phyloP scores from a whole-genome alignment of 2,329 filamentous ascomycete genomes.

The Allantophomopsis cytisporea region DNA sequence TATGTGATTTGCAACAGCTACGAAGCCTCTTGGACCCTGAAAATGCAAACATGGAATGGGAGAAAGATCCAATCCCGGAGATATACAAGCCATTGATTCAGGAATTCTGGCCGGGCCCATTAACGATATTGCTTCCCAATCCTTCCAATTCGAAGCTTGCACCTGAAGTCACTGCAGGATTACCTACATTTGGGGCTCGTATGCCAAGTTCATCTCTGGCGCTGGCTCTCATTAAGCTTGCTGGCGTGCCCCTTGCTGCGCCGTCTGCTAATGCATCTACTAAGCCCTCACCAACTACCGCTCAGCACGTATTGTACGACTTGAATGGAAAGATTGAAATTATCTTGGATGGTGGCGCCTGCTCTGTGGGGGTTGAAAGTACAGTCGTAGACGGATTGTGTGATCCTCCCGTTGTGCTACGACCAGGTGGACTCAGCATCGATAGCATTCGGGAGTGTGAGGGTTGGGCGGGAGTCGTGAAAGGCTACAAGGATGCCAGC shows the following conservation, averaged over 20 bases:
- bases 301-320: conserved; percentile 80
- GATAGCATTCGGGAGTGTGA: conserved; percentile 60
- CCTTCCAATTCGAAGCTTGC: conserved; percentile 59
- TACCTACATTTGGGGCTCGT: conserved; percentile 75
- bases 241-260: conserved; percentile 69
- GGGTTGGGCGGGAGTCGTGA: conserved; percentile 69
- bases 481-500: conserved; percentile 67
- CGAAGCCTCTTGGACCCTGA: conserved; percentile 9
- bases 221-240: conserved; percentile 69
- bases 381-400: conserved; percentile 90
- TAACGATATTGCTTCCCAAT: conserved; percentile 80
- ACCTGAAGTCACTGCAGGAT: conserved; percentile 80
- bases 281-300: conserved; percentile 80
- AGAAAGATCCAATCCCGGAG: conserved; percentile 12
- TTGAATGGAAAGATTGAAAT: conserved; percentile 69
- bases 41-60: conserved; percentile 4
- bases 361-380: conserved; percentile 84
- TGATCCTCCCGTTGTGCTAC: conserved; percentile 64
- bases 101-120: conserved; percentile 84
- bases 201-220: conserved; percentile 84
- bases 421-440: conserved; percentile 78
- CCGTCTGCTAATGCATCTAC: conserved; percentile 93
- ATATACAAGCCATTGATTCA: conserved; percentile 63
- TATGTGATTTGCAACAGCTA: conserved; percentile 50
- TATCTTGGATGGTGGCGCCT: conserved; percentile 80